Base-by-base conservation (phyloP, 2,329 filamentous ascomycete genomes). In the Camptophora hylomeconis region DNA sequence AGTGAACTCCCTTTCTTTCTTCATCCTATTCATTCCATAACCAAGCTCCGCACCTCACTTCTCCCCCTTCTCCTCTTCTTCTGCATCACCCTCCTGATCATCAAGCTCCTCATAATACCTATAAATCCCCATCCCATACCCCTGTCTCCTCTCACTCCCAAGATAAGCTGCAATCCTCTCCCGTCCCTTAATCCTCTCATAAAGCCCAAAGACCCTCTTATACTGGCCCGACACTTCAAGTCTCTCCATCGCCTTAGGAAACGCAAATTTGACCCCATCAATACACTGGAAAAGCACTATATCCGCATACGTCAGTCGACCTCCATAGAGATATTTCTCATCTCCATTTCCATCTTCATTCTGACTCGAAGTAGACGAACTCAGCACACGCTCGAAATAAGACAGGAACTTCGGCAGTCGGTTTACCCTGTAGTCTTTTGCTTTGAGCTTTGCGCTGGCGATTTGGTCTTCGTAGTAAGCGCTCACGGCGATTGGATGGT, bases 381-480 rank as follows among this genome's bases (percentile, higher is more conserved):
- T 56, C 4, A 87, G 48, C 11, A 77, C 66, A 1, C 75, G 58
- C 57, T 83, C 69, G 40, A 82, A 79, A 50, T 79, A 83, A 2
- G 54, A 62, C 13, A 86, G 52, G 46, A 74, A 83, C 55, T 82
- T 84, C 11, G 80, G 79, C 17, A 86, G 58, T 1, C 80, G 61
- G 23, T 59, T 64, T 30, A 64, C 54, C 6, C 73, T 57, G 33
- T 74, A 82, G 31, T 73, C 63, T 22, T 57, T 57, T 6, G 69
- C 63, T 37, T 63, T 67, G 34, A 60, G 61, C 45, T 72, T 54
- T 10, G 72, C 62, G 48, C 81, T 80, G 1, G 62, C 57, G 49
- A 76, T 81, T 53, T 87, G 80, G 15, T 84, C 76, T 45, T 83
- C 77, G 44, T 84, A 87, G 49, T 75, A 78, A 4, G 67, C 48